These are phyloP conservation scores for Populus euphratica DNA, from an alignment of 345 rosid genomes.

Conservation along the genomic window DNA sequence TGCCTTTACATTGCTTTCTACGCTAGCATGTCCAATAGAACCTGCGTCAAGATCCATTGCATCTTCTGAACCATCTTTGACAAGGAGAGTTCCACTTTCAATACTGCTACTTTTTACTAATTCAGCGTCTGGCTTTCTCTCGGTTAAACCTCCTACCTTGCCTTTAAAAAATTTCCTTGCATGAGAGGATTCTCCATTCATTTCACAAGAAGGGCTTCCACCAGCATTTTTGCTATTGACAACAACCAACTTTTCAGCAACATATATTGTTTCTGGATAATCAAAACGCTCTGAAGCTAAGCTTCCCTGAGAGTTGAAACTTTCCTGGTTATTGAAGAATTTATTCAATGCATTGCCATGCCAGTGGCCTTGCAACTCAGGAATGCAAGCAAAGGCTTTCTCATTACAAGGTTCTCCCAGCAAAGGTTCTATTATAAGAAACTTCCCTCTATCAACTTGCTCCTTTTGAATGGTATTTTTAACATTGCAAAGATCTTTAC, in stretches of 20 bases:
- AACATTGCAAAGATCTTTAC: not conserved
- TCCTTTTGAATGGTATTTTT: not conserved
- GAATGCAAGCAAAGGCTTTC: not conserved
- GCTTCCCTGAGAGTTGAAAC: conserved; percentile 1
- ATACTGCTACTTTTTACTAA: not conserved
- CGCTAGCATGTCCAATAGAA: conserved; percentile 7
- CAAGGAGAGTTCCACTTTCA: conserved; percentile 9
- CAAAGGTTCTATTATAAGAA: not conserved
- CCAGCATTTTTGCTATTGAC: not conserved
- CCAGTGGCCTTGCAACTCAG: not conserved
- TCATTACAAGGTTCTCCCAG: conserved; percentile 1
- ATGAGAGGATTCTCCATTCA: not conserved
- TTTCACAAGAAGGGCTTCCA: not conserved
- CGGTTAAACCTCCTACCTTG: not conserved
- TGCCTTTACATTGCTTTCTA: conserved; percentile 18
- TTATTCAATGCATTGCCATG: conserved; percentile 6
- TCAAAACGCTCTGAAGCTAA: not conserved
- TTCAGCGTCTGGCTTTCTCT: conserved; percentile 1
- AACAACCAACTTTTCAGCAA: conserved; percentile 6
- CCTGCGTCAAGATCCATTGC: conserved; percentile 23
- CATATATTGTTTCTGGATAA: conserved; percentile 6
- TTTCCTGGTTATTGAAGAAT: conserved; percentile 1
- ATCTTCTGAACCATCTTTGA: conserved; percentile 21
- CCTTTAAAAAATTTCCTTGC: conserved; percentile 6
- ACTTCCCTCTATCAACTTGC: conserved; percentile 1